These are phyloP conservation scores for Colletotrichum echinochloae DNA, from an alignment of 2,329 filamentous ascomycete species.

Conservation along the genomic window DNA sequence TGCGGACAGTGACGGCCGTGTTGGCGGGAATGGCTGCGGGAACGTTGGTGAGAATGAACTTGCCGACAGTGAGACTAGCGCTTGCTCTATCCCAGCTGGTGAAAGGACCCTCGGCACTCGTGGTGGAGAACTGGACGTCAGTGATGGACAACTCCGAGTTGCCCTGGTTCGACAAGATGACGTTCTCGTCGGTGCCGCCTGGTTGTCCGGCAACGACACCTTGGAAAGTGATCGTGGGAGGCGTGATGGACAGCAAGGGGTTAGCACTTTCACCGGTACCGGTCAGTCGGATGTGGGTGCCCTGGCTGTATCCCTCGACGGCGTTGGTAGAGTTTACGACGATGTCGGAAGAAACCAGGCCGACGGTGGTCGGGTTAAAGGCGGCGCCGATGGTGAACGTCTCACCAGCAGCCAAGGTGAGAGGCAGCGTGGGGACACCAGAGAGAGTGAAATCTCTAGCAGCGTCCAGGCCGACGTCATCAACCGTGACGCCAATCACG, in stretches of 20 bases:
- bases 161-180: slow-evolving; percentile 64
- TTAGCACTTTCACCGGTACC: slow-evolving; percentile 61
- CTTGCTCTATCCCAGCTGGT: slow-evolving; percentile 52
- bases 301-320: slow-evolving; percentile 58
- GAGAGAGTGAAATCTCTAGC: slow-evolving; percentile 52
- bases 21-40: slow-evolving; percentile 58
- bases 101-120: slow-evolving; percentile 59
- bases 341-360: slow-evolving; percentile 61
- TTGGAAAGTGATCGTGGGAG: slow-evolving; percentile 61
- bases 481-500: slow-evolving; percentile 57
- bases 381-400: slow-evolving; percentile 57
- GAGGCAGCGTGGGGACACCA: slow-evolving; percentile 48
- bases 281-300: slow-evolving; percentile 59
- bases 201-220: slow-evolving; percentile 60
- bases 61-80: slow-evolving; percentile 54
- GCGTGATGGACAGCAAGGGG: slow-evolving; percentile 60
- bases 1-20: slow-evolving; percentile 52
- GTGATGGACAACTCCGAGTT: slow-evolving; percentile 58
- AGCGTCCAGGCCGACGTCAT: slow-evolving; percentile 50
- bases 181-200: slow-evolving; percentile 55
- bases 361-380: slow-evolving; percentile 61
- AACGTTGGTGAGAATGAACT: slow-evolving; percentile 62
- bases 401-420: slow-evolving; percentile 50
- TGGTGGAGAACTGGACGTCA: slow-evolving; percentile 57
- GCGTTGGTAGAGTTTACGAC: slow-evolving; percentile 61